phyloP scores from a whole-genome alignment of 768 basidiomycete species.

The Suillus clintonianus region DNA sequence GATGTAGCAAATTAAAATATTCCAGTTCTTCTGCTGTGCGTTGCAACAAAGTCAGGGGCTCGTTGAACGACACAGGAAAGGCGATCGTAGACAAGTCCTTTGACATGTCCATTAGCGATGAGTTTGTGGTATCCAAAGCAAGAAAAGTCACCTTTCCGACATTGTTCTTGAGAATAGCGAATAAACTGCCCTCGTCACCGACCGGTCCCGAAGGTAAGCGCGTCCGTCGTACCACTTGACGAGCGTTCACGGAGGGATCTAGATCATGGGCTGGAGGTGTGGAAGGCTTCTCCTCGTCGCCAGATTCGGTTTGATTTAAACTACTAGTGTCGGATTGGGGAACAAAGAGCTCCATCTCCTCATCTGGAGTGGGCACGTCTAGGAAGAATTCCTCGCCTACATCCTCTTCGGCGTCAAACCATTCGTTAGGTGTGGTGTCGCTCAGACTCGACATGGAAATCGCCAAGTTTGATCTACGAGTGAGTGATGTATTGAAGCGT shows the following conservation, averaged over 20 bases:
- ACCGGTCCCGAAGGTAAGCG: conserved; percentile 59
- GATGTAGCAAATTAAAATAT: conserved; percentile 68
- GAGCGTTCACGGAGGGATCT: conserved; percentile 10
- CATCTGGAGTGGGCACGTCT: conserved; percentile 43
- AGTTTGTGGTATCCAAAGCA: conserved; percentile 1
- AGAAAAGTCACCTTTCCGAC: conserved; percentile 69
- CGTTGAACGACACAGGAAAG: conserved; percentile 90
- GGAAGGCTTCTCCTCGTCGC: conserved; percentile 44
- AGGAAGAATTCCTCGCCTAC: conserved; percentile 61
- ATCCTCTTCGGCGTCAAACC: conserved; percentile 73
- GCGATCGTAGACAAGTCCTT: conserved; percentile 82
- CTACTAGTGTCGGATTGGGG: conserved; percentile 45
- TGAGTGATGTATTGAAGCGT: conserved; percentile 28
- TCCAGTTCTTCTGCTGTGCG: conserved; percentile 83
- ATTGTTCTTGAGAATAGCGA: conserved; percentile 83
- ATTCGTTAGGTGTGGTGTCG: conserved; percentile 55
- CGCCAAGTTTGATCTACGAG: conserved; percentile 41
- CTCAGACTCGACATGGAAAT: conserved; percentile 52
- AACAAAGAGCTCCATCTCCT: conserved; percentile 40
- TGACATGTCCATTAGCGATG: conserved; percentile 1
- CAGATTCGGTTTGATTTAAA: conserved; percentile 42
- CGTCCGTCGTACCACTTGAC: conserved; percentile 50
- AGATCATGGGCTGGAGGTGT: conserved; percentile 2
- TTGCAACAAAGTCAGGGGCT: conserved; percentile 82
- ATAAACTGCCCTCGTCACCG: conserved; percentile 81